Conservation (phyloP, 2,329 filamentous ascomycete genomes). For the Fusarium sp. region DNA sequence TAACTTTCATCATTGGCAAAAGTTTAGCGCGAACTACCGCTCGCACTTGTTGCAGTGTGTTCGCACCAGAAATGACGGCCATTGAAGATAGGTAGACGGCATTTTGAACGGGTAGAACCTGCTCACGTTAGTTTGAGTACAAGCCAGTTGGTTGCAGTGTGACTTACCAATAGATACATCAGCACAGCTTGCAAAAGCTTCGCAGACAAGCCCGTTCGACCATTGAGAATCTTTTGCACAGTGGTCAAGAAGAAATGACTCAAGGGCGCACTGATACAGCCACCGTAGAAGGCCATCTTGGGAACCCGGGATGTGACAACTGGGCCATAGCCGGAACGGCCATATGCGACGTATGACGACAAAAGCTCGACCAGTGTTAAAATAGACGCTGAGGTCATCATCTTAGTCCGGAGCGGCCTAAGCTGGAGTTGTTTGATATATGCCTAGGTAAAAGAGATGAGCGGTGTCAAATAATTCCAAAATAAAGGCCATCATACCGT, state of each 20-base stretch:
- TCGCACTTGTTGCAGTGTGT: neutral
- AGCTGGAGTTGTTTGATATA: neutral
- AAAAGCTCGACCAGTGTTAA: neutral
- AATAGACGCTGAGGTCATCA: neutral
- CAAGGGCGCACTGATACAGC: neutral
- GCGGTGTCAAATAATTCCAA: neutral
- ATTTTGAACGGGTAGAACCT: neutral
- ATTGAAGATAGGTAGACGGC: neutral
- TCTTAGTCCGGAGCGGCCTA: neutral
- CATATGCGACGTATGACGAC: neutral
- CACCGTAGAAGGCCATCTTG: conserved; percentile 1
- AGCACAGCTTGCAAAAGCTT: neutral
- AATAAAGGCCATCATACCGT: neutral
- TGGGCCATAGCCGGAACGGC: neutral
- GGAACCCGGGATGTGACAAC: neutral
- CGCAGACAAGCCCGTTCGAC: neutral
- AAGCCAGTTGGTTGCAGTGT: neutral
- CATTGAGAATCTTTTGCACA: neutral
- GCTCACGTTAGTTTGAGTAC: neutral
- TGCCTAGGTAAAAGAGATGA: neutral
- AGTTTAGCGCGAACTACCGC: neutral
- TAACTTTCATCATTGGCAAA: neutral
- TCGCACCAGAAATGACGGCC: neutral
- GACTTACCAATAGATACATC: neutral
- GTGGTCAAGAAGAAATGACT: neutral